phyloP scores from a whole-genome alignment of 1,284 basidiomycete genomes.

The Thecaphora frezii region DNA sequence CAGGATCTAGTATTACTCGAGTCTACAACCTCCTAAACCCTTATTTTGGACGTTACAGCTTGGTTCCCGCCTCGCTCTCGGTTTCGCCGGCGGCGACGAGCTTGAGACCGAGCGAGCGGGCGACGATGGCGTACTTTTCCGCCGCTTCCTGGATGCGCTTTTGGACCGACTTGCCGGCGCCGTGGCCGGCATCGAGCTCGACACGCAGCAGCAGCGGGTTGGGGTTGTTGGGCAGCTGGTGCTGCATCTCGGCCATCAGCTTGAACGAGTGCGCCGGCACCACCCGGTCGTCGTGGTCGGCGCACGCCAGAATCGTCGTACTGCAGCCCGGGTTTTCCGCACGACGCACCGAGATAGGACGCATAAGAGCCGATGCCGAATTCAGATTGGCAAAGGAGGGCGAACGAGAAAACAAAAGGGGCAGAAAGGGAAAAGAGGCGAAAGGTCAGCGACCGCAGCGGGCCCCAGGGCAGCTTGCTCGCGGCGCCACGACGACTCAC shows the following conservation, averaged over 20 bases:
- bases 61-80: conserved; percentile 11
- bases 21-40: too few relatives aligned
- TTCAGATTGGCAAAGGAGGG: neutral
- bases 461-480: too few relatives aligned
- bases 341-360: too few relatives aligned
- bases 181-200: conserved; percentile 55
- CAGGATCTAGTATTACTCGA: too few relatives aligned
- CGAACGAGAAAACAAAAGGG: too few relatives aligned
- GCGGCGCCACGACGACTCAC: neutral
- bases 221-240: conserved; percentile 44
- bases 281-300: conserved; percentile 57
- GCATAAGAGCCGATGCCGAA: neutral
- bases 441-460: too few relatives aligned
- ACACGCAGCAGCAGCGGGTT: conserved; percentile 55
- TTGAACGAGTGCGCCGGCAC: conserved; percentile 56
- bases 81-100: conserved; percentile 59
- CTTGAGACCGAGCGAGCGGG: conserved; percentile 46
- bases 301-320: conserved; percentile 48
- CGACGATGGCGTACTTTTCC: conserved; percentile 50
- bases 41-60: too few relatives aligned
- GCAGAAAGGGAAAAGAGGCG: too few relatives aligned
- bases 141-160: conserved; percentile 51
- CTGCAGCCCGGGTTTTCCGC: neutral
- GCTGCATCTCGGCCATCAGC: conserved; percentile 56
- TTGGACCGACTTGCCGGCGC: conserved; percentile 54